phyloP scores from a whole-genome alignment of 2,329 filamentous ascomycete genomes.

The Claviceps monticola region DNA sequence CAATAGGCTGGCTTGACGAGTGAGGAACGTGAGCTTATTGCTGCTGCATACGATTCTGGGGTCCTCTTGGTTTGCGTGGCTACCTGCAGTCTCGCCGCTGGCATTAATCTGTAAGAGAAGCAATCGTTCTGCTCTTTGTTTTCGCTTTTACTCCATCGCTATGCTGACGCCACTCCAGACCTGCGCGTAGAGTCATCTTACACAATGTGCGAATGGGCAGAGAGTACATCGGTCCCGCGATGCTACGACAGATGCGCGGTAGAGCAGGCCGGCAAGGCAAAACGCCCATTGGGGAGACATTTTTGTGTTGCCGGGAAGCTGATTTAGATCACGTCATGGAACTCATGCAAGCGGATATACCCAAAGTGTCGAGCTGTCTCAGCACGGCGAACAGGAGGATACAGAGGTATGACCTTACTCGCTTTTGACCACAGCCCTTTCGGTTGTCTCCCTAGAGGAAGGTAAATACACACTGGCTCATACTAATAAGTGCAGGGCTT shows the following conservation, averaged over 20 bases:
- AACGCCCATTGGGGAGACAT: constrained; percentile 64
- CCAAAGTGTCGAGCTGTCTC: constrained; percentile 54
- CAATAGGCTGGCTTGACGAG: constrained; percentile 51
- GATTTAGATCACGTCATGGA: constrained; percentile 58
- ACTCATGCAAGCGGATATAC: constrained; percentile 59
- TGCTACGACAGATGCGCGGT: constrained; percentile 71
- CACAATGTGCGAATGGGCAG: constrained; percentile 65
- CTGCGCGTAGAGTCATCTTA: constrained; percentile 59
- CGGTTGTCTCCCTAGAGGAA: neutral
- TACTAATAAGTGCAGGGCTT: constrained; percentile 32
- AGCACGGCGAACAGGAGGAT: constrained; percentile 53
- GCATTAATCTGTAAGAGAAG: constrained; percentile 50
- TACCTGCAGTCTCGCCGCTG: constrained; percentile 68
- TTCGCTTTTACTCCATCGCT: too few relatives aligned
- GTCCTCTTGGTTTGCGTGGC: constrained; percentile 58
- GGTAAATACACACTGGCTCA: neutral
- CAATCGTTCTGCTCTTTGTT: too few relatives aligned
- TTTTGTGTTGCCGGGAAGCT: constrained; percentile 54
- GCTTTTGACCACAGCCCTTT: too few relatives aligned
- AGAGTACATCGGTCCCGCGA: constrained; percentile 62
- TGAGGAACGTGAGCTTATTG: constrained; percentile 61
- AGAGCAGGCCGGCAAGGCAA: constrained; percentile 68
- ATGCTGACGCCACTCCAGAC: constrained; percentile 17
- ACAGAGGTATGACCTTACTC: constrained; percentile 34
- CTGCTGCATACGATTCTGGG: constrained; percentile 55